These are phyloP conservation scores for Elongisporangium prolatum DNA, from an alignment of 352 stramenopile genomes.

Conservation along the genomic window DNA sequence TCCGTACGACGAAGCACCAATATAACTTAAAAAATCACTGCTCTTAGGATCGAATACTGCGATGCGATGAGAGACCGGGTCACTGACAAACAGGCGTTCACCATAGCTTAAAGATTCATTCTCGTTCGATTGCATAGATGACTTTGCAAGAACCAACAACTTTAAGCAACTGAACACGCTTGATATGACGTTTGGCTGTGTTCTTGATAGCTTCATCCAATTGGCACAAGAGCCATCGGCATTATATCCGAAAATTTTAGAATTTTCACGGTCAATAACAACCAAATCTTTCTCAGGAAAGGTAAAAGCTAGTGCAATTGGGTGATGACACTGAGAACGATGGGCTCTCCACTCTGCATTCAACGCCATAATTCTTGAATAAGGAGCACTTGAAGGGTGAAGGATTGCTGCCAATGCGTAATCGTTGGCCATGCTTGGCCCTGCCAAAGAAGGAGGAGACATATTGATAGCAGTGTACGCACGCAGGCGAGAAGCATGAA, in stretches of 20 bases:
- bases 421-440: constrained; percentile 19
- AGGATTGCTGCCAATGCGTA: constrained; percentile 32
- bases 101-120: neutral
- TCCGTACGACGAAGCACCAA: constrained; percentile 58
- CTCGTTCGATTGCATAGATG: neutral
- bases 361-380: constrained; percentile 23
- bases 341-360: constrained; percentile 24
- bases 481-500: constrained; percentile 21
- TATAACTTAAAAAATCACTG: constrained; percentile 25
- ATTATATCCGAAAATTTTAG: constrained; percentile 41
- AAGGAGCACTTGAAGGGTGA: constrained; percentile 35
- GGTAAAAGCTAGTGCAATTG: constrained; percentile 26
- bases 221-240: constrained; percentile 34
- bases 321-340: constrained; percentile 40
- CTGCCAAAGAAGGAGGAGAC: constrained; percentile 17
- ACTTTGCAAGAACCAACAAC: constrained; percentile 1
- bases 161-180: constrained; percentile 29
- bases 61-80: constrained; percentile 49
- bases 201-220: constrained; percentile 25
- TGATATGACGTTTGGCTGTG: constrained; percentile 12
- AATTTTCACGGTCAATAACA: constrained; percentile 53
- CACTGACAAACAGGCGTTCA: constrained; percentile 37
- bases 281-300: constrained; percentile 31
- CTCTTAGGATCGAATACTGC: constrained; percentile 25
- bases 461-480: constrained; percentile 23